Evolutionary conservation across 2,329 filamentous ascomycete species (phyloP).

Genomic region (Verticillium zaregamsianum): DNA sequence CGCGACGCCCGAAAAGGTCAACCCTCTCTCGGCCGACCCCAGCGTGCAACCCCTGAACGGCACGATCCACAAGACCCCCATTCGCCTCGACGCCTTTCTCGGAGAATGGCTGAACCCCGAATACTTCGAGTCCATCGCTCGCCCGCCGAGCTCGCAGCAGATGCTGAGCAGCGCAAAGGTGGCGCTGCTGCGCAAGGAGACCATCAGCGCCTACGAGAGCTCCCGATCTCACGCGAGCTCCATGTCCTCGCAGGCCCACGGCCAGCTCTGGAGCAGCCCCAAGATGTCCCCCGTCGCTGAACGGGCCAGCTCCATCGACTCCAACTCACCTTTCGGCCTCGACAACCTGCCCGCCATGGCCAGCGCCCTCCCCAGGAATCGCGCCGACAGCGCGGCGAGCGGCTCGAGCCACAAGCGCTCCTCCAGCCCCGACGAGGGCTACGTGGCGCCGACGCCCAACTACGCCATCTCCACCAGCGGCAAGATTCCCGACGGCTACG

Average conservation of each 20-base stretch:
- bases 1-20: constrained; percentile 5
- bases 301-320: constrained; percentile 12
- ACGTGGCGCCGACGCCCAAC: constrained; percentile 71
- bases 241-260: constrained; percentile 8
- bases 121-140: constrained; percentile 90
- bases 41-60: constrained; percentile 27
- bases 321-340: constrained; percentile 8
- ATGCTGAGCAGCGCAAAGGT: constrained; percentile 90
- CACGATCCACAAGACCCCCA: constrained; percentile 49
- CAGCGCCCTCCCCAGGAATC: constrained; percentile 26
- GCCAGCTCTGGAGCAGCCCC: constrained; percentile 32
- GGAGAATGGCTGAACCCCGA: constrained; percentile 93
- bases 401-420: constrained; percentile 13
- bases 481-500: constrained; percentile 82
- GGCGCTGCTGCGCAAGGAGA: constrained; percentile 73
- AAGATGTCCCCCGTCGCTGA: constrained; percentile 10
- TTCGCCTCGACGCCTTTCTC: constrained; percentile 87
- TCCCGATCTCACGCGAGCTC: constrained; percentile 12
- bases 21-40: constrained; percentile 10
- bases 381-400: constrained; percentile 17
- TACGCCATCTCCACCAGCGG: constrained; percentile 80
- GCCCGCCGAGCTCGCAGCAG: constrained; percentile 77
- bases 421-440: constrained; percentile 38
- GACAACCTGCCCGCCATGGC: constrained; percentile 25
- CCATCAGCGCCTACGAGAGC: constrained; percentile 47